A percentile compares a stretch with the other conserved stretches of the same genome.
Evolutionary conservation across 225 moss, liverwort and hornwort genomes (phyloP).

Genomic region (Pseudisothecium myosuroides): DNA sequence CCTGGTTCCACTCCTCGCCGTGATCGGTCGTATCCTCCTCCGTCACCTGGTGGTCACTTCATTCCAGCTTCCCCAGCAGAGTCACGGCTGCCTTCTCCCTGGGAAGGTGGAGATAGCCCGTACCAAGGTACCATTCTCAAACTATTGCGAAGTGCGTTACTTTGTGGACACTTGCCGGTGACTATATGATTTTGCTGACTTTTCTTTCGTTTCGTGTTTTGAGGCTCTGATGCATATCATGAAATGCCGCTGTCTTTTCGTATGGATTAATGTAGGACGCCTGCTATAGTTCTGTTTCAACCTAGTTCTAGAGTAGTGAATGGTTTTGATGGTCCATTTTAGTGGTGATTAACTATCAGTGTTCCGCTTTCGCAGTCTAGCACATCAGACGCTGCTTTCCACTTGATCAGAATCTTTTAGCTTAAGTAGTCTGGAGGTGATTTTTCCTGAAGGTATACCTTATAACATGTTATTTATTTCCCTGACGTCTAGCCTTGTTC

Average conservation of each 20-base stretch:
- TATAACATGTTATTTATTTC: background rate
- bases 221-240: background rate
- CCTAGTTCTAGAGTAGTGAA: background rate
- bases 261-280: background rate
- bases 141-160: background rate
- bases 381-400: background rate
- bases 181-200: background rate
- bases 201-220: background rate
- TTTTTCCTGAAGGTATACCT: background rate
- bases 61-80: constrained; percentile 87
- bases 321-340: background rate
- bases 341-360: background rate
- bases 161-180: background rate
- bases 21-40: constrained; percentile 45
- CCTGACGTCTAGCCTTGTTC: background rate
- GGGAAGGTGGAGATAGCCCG: constrained; percentile 75
- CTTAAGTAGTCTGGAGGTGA: background rate
- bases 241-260: background rate
- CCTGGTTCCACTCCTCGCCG: constrained; percentile 43
- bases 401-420: background rate
- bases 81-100: constrained; percentile 80
- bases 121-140: constrained; percentile 25
- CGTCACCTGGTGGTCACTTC: constrained; percentile 51
- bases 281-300: background rate
- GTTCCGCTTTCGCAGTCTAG: background rate